A percentile compares a stretch with the other conserved stretches of the same genome.
Evolutionary conservation across 108 stramenopile species (phyloP).

Genomic region (Schizochytrium sp.): DNA sequence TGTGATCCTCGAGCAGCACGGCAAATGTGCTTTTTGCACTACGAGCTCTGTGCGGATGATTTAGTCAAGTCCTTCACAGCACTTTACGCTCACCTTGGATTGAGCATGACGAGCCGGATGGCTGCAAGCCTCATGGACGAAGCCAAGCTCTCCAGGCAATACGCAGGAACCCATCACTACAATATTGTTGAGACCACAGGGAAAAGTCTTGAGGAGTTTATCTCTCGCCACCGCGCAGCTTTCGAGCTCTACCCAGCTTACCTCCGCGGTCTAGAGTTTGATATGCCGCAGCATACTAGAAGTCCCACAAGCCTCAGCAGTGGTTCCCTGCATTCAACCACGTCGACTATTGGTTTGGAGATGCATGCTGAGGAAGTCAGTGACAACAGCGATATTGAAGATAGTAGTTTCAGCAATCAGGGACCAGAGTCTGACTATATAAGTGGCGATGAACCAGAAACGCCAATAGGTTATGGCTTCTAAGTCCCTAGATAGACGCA

Average conservation of each 20-base stretch:
- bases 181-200: conserved; percentile 2
- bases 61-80: conserved; percentile 55
- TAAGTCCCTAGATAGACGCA: too few relatives aligned
- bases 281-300: not conserved
- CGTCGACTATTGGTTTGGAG: too few relatives aligned
- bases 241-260: conserved; percentile 50
- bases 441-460: too few relatives aligned
- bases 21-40: conserved; percentile 52
- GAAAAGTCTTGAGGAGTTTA: not conserved
- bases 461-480: too few relatives aligned
- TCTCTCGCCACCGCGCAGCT: conserved; percentile 6
- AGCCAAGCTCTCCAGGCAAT: conserved; percentile 22
- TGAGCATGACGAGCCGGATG: conserved; percentile 46
- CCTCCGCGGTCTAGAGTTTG: not conserved
- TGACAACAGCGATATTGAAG: too few relatives aligned
- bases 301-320: conserved; percentile 5
- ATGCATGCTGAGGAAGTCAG: too few relatives aligned
- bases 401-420: too few relatives aligned
- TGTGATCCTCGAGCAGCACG: not conserved
- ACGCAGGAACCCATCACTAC: conserved; percentile 16
- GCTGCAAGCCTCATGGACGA: conserved; percentile 47
- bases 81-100: conserved; percentile 34
- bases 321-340: too few relatives aligned
- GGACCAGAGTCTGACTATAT: too few relatives aligned
- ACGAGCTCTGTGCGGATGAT: conserved; percentile 48